Evolutionary conservation across 345 rosid genomes (phyloP).

Genomic region (Syzygium jambos): DNA sequence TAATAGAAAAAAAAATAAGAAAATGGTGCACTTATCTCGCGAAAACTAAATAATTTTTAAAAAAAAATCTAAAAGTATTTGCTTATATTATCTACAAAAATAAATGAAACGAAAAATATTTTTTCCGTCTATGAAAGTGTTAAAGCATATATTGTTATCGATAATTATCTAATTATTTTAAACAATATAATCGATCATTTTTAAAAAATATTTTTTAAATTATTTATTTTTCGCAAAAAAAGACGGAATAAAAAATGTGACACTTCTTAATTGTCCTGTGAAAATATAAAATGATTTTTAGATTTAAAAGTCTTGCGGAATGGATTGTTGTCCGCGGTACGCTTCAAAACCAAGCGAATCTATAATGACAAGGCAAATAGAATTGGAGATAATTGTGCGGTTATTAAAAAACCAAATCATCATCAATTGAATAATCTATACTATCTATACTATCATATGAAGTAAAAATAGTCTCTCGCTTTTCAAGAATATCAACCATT

Average conservation of each 20-base stretch:
- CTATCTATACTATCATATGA: not conserved
- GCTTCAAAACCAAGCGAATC: not conserved
- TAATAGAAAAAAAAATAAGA: not conserved
- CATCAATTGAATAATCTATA: not conserved
- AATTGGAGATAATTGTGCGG: not conserved
- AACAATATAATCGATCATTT: too few relatives aligned
- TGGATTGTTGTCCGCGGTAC: not conserved
- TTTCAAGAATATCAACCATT: not conserved
- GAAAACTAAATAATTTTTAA: too few relatives aligned
- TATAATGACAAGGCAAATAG: fast-evolving
- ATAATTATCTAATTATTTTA: too few relatives aligned
- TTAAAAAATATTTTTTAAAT: too few relatives aligned
- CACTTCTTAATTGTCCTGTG: not conserved
- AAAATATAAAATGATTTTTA: not conserved
- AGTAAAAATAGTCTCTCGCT: not conserved
- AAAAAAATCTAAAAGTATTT: too few relatives aligned
- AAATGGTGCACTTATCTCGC: not conserved
- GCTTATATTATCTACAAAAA: too few relatives aligned
- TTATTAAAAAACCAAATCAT: not conserved
- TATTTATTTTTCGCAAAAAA: too few relatives aligned
- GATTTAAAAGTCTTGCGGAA: not conserved
- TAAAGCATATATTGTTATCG: too few relatives aligned
- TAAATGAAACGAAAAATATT: too few relatives aligned
- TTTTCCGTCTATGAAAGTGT: too few relatives aligned
- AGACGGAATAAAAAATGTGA: not conserved